phyloP scores from a whole-genome alignment of 2,329 filamentous ascomycete species.

The Monosporascus cannonballus region DNA sequence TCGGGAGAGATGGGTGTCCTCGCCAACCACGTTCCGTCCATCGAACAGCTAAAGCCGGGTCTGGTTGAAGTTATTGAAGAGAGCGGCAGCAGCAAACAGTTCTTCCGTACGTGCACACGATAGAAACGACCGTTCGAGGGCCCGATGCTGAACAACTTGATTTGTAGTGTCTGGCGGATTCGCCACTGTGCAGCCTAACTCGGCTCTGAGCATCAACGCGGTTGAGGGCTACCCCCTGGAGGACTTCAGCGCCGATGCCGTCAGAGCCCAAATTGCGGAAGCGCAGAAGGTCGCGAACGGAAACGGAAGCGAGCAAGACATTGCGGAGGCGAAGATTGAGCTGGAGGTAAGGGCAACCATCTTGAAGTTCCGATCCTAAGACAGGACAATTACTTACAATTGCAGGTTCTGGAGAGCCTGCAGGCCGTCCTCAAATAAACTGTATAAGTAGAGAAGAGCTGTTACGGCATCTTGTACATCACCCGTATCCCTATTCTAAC shows the following conservation, averaged over 20 bases:
- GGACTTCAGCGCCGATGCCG: slow-evolving; percentile 89
- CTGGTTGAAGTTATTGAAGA: slow-evolving; percentile 95
- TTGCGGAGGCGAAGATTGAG: slow-evolving; percentile 99
- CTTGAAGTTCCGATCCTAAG: background rate
- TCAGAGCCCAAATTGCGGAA: slow-evolving; percentile 85
- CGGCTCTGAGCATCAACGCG: slow-evolving; percentile 93
- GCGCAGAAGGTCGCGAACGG: slow-evolving; percentile 92
- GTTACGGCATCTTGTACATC: slow-evolving; percentile 30
- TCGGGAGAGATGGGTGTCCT: slow-evolving; percentile 99
- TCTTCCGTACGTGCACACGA: slow-evolving; percentile 73
- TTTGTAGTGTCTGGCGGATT: slow-evolving; percentile 86
- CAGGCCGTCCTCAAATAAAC: slow-evolving; percentile 75
- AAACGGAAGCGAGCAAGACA: slow-evolving; percentile 89
- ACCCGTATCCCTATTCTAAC: slow-evolving; percentile 25
- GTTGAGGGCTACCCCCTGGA: slow-evolving; percentile 92
- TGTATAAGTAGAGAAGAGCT: slow-evolving; percentile 34
- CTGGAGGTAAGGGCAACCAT: slow-evolving; percentile 64
- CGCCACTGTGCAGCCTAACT: slow-evolving; percentile 93
- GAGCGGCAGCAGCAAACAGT: slow-evolving; percentile 83
- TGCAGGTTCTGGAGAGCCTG: slow-evolving; percentile 74
- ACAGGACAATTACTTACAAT: slow-evolving; percentile 29
- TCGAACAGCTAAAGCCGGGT: slow-evolving; percentile 97
- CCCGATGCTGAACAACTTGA: slow-evolving; percentile 12
- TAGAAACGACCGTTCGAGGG: background rate
- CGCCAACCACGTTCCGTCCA: slow-evolving; percentile 96